Base-by-base conservation (phyloP, 306 rosid genomes). In the Medicago lupulina region DNA sequence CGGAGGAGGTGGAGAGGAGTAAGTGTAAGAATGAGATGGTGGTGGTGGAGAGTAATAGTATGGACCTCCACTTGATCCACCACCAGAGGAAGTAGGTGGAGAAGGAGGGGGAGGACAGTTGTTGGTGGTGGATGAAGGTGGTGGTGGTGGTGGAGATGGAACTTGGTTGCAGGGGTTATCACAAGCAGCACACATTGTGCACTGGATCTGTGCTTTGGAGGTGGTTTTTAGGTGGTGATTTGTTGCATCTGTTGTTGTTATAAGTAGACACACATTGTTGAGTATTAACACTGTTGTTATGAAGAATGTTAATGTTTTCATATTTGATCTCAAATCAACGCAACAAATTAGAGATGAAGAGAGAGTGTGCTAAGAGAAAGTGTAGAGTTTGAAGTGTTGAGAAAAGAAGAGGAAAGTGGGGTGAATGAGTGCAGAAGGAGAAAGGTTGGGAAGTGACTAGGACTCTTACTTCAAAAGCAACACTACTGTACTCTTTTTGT, bases 111-210 rank as follows among this genome's bases (percentile, higher is more conserved):
- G 93, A 11, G 94, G 98, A 49, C 94, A 91, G 75, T 36, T 64
- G 15, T 15, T 59, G 43, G 83, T 43, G 51, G 85, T 43, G 51
- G 85, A 10, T 1, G 83, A 19, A 36, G 83, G 70, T 7, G 44
- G 89, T 17, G 85, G 80, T 0, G 91, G 85, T 0, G 91, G 97
- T 8, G 96, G 98, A 0, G 98, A 85, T 0, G 77, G 75, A 23
- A 67, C 67, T 75, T 60, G 81, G 73, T 77, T 53, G 44, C 99
- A 96, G 10, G 99, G 98, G 76, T 96, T 92, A 28, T 89, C 80
- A 67, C 99, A 96, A 5, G 89, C 76, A 1, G 96, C 60, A 85
- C 99, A 96, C 98, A 92, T 92, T 79, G 97, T 92, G 86, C 99
- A 96, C 73, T 86, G 85, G 89, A 90, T 89, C 91, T 96, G 98